phyloP scores from a whole-genome alignment of 768 basidiomycete genomes.

The Pulveroboletus frians region DNA sequence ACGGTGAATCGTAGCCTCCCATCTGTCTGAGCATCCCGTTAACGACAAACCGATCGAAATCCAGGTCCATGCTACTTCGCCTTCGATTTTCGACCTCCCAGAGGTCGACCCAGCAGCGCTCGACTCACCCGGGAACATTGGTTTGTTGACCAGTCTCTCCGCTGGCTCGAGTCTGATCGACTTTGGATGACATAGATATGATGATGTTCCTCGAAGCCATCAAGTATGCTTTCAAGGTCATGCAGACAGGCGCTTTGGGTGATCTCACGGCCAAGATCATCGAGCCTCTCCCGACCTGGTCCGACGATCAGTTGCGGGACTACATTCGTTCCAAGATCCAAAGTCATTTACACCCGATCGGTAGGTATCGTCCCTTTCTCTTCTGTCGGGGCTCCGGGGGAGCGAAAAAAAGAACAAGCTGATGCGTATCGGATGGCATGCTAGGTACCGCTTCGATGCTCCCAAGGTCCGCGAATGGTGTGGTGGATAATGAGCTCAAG shows the following conservation, averaged over 20 bases:
- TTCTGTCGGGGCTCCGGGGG: background rate
- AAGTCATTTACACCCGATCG: constrained; percentile 11
- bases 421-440: background rate
- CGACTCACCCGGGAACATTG: constrained; percentile 9
- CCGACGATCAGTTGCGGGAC: constrained; percentile 11
- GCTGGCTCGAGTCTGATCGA: background rate
- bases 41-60: background rate
- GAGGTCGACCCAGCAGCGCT: constrained; percentile 14
- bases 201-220: constrained; percentile 14
- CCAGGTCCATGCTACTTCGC: constrained; percentile 12
- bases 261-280: constrained; percentile 9
- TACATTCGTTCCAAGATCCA: constrained; percentile 8
- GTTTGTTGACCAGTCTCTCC: background rate
- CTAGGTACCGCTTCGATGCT: constrained; percentile 17
- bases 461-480: constrained; percentile 12
- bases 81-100: constrained; percentile 13
- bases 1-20: background rate
- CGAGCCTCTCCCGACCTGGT: constrained; percentile 13
- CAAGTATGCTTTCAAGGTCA: constrained; percentile 8
- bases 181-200: constrained; percentile 5
- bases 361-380: background rate
- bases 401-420: background rate
- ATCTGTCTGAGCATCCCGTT: background rate
- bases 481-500: constrained; percentile 14
- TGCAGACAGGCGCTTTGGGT: constrained; percentile 14